A percentile compares a stretch with the other conserved stretches of the same genome.
Conservation (phyloP, 2,329 filamentous ascomycete genomes). For the Fusarium tricinctum region DNA sequence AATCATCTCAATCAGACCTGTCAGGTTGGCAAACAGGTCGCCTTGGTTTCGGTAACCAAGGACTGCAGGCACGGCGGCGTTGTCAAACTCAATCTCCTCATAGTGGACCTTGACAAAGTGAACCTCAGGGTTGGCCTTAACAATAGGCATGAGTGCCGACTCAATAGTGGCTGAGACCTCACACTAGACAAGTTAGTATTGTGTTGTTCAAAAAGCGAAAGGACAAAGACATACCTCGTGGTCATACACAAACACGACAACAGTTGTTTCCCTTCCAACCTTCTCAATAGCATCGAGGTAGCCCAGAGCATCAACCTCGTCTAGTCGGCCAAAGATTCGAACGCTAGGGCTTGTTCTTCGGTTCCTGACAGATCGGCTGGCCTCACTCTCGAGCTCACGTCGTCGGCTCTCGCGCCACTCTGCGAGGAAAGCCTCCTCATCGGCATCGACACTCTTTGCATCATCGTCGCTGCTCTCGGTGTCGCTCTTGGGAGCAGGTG, state of each 20-base stretch:
- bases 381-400: slow-evolving; percentile 79
- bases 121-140: slow-evolving; percentile 76
- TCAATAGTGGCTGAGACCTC: slow-evolving; percentile 84
- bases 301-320: slow-evolving; percentile 88
- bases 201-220: not conserved
- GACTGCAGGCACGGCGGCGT: slow-evolving; percentile 86
- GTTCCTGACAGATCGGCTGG: slow-evolving; percentile 68
- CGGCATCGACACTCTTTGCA: slow-evolving; percentile 63
- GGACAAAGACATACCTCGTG: slow-evolving; percentile 74
- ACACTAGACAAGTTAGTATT: slow-evolving; percentile 68
- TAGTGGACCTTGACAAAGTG: slow-evolving; percentile 94
- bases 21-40: slow-evolving; percentile 90
- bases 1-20: slow-evolving; percentile 88
- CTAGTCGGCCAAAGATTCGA: slow-evolving; percentile 82
- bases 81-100: slow-evolving; percentile 94
- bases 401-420: slow-evolving; percentile 87
- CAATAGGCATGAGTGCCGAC: slow-evolving; percentile 80
- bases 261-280: slow-evolving; percentile 81
- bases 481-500: slow-evolving; percentile 54
- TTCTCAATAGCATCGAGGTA: slow-evolving; percentile 98
- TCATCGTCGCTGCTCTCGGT: slow-evolving; percentile 65
- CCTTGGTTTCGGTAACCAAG: slow-evolving; percentile 89
- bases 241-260: slow-evolving; percentile 95
- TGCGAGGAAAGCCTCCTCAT: slow-evolving; percentile 85
- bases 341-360: slow-evolving; percentile 82